These are phyloP conservation scores for Wickerhamiella galacta DNA, from an alignment of 805 yeast species.

Conservation along the genomic window DNA sequence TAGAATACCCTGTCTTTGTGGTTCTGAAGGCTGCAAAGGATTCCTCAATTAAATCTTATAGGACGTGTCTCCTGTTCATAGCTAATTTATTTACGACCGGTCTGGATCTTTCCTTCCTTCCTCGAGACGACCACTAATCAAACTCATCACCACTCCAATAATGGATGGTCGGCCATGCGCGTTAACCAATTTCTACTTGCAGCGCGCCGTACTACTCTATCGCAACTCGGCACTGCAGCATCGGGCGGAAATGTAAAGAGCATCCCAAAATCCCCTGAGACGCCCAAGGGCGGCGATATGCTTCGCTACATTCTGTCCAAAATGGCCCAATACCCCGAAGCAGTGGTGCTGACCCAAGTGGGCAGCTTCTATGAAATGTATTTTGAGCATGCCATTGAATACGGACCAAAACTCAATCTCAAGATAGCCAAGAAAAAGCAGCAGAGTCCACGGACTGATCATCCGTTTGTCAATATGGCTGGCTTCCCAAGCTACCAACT, in stretches of 20 bases:
- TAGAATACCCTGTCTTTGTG: constrained; percentile 82
- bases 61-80: too few relatives aligned
- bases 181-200: too few relatives aligned
- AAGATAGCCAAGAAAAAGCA: constrained; percentile 39
- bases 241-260: too few relatives aligned
- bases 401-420: constrained; percentile 54
- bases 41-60: constrained; percentile 48
- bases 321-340: constrained; percentile 32
- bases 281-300: constrained; percentile 6
- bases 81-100: too few relatives aligned
- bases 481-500: constrained; percentile 72
- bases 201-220: too few relatives aligned
- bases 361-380: constrained; percentile 35
- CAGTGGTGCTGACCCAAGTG: constrained; percentile 30
- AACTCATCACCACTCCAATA: too few relatives aligned
- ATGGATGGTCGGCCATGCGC: too few relatives aligned
- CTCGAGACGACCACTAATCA: too few relatives aligned
- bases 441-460: constrained; percentile 20
- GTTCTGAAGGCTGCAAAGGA: constrained; percentile 89
- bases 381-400: constrained; percentile 68
- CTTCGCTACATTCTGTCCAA: constrained; percentile 12
- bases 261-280: too few relatives aligned
- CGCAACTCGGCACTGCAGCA: too few relatives aligned
- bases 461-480: constrained; percentile 38
- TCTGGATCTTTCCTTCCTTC: too few relatives aligned